Base-by-base conservation (phyloP, 768 basidiomycete species). In the Termitomyces sp. region DNA sequence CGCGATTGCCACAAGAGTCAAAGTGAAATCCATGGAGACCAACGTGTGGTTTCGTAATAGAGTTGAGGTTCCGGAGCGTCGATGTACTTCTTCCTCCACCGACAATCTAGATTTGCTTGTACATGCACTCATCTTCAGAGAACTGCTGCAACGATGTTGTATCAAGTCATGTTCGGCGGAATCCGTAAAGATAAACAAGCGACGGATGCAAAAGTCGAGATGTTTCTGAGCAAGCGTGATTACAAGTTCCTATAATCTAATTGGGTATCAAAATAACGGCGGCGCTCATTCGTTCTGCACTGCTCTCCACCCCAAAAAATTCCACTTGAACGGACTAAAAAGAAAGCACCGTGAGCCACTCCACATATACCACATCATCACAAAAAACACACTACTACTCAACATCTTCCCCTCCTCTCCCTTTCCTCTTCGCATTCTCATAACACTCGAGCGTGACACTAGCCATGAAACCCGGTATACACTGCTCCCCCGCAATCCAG, bases 361-460 rank as follows among this genome's bases (percentile, higher is more conserved):
- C n/a, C 7, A 41, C 41, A 31, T 18, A 31, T 30, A 16, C n/a
- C 8, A 33, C 30, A 48, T 41, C 37, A 39, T 16, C 24, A 42
- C 41, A 20, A 6, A 24, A 22, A 9, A 30, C 37, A 6, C 3
- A 16, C 37, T 30, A 53, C 52, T 53, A 53, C 37, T 18, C 52
- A 30, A 30, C 54, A 24, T 46, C 54, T 5, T 45, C 42, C 27
- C 42, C 54, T 46, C 33, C 30, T 13, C 9, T 39, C 13, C 16
- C 50, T 31, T 55, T 55, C 42, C 42, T 55, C 68, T 88, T 91
- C 63, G 81, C 80, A 70, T 85, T 86, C 63, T 95, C 93, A 70
- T 89, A 94, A 69, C 91, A 88, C 72, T 94, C 91, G 65, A 95
- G 70, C 33, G 92, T 95, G 42, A 96, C 82, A 66, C 89, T 91